phyloP scores from a whole-genome alignment of 2,329 filamentous ascomycete species.

The Apiospora rasikravindrae region DNA sequence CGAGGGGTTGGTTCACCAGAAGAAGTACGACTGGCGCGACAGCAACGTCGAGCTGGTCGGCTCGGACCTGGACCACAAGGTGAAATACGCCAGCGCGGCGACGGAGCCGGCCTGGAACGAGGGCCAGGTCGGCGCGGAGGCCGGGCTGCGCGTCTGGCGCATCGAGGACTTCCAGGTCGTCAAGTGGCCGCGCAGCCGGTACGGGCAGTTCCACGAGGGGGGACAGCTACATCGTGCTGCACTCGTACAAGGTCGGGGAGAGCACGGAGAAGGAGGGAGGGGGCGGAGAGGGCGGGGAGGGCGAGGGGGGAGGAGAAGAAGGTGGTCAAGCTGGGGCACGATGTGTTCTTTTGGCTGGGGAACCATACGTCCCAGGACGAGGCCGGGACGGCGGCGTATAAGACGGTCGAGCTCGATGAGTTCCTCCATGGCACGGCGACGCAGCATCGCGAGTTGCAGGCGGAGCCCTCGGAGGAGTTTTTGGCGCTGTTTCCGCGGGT shows the following conservation, averaged over 20 bases:
- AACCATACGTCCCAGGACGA: conserved; percentile 70
- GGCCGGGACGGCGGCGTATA: conserved; percentile 72
- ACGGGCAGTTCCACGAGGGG: conserved; percentile 70
- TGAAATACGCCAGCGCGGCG: conserved; percentile 70
- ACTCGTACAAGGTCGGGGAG: conserved; percentile 60
- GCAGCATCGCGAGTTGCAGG: conserved; percentile 70
- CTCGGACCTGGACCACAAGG: conserved; percentile 67
- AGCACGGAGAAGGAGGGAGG: conserved; percentile 39
- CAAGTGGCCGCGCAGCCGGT: conserved; percentile 60
- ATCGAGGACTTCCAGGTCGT: conserved; percentile 71
- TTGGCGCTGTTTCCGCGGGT: conserved; percentile 64
- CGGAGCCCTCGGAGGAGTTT: conserved; percentile 63
- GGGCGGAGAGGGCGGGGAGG: conserved; percentile 39
- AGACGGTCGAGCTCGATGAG: conserved; percentile 73
- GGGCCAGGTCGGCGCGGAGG: conserved; percentile 54
- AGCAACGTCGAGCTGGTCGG: conserved; percentile 72
- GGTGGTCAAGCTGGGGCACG: conserved; percentile 57
- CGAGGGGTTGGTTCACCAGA: conserved; percentile 64
- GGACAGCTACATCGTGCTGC: conserved; percentile 70
- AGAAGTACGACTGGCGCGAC: conserved; percentile 71
- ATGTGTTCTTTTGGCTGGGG: conserved; percentile 75
- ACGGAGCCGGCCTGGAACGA: conserved; percentile 72
- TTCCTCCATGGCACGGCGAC: conserved; percentile 65
- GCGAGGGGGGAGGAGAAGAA: conserved; percentile 43
- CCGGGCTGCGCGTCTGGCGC: conserved; percentile 68